These are phyloP conservation scores for Heliamphora exappendiculata DNA, from an alignment of 148 eudicot genomes.

Conservation along the genomic window DNA sequence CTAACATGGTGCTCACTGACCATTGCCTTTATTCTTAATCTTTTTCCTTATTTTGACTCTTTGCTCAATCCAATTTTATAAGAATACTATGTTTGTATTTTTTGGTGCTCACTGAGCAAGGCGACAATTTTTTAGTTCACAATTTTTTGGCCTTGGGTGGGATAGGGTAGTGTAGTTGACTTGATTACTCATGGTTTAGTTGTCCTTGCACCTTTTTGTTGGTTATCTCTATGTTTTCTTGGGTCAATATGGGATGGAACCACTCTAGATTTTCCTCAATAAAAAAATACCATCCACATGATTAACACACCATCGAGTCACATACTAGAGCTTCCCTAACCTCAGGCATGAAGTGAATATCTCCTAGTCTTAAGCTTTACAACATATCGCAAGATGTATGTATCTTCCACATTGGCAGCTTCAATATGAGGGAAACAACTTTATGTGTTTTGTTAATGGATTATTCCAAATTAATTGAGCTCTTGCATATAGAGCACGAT, in stretches of 20 bases:
- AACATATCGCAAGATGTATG: not conserved
- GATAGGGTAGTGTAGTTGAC: not conserved
- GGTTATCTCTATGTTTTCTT: not conserved
- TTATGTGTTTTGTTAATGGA: not conserved
- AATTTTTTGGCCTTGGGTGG: not conserved
- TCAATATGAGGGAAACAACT: not conserved
- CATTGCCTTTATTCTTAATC: not conserved
- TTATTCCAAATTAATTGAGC: not conserved
- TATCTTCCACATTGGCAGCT: not conserved
- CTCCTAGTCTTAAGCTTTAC: not conserved
- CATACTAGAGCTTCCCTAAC: not conserved
- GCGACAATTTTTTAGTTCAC: not conserved
- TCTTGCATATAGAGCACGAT: not conserved
- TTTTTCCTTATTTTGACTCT: slow-evolving; percentile 2
- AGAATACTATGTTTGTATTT: not conserved
- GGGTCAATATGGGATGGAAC: not conserved
- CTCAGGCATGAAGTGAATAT: not conserved
- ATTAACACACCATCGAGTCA: not conserved
- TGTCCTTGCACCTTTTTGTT: not conserved
- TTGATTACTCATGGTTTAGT: not conserved
- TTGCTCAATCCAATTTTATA: not conserved
- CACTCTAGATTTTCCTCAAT: not conserved
- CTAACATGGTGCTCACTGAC: not conserved
- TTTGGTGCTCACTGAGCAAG: too few species aligned
- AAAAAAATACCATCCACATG: not conserved